Conservation (phyloP, 2,329 filamentous ascomycete species). For the Fusarium foetens region DNA sequence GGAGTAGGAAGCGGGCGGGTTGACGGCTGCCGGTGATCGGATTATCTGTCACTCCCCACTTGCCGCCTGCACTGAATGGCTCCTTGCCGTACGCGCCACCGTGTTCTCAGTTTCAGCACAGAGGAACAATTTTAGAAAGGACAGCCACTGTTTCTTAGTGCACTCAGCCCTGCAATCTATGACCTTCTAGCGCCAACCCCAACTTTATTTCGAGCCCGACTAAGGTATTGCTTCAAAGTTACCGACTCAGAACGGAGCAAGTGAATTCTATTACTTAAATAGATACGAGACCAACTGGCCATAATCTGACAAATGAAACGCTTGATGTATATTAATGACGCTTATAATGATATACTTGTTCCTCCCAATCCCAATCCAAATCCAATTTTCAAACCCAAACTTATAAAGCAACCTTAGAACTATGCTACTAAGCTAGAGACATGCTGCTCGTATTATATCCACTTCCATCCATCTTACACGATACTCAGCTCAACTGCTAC, state of each 20-base stretch:
- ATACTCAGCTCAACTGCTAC: constrained; percentile 1
- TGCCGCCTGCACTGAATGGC: constrained; percentile 33
- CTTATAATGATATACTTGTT: constrained; percentile 12
- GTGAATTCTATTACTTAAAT: background rate
- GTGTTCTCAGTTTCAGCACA: constrained; percentile 47
- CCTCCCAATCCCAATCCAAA: background rate
- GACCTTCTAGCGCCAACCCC: constrained; percentile 19
- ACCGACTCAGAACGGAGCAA: background rate
- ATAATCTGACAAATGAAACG: constrained; percentile 10
- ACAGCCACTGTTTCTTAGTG: constrained; percentile 28
- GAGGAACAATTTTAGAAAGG: constrained; percentile 26
- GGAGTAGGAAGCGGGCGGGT: constrained; percentile 12
- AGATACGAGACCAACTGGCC: background rate
- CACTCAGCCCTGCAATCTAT: constrained; percentile 30
- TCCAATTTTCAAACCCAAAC: constrained; percentile 7
- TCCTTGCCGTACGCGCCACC: constrained; percentile 46
- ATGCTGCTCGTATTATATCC: background rate
- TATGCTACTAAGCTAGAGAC: background rate
- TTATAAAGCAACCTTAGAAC: constrained; percentile 1
- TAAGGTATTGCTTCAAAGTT: background rate
- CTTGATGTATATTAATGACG: constrained; percentile 4
- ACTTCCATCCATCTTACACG: background rate
- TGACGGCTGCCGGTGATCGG: constrained; percentile 43
- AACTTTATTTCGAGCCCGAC: constrained; percentile 11
- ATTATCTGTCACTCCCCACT: constrained; percentile 49